A percentile compares a stretch with the other conserved stretches of the same genome.
phyloP scores from a whole-genome alignment of 495 filamentous ascomycete genomes.

The Aspergillus wentii region DNA sequence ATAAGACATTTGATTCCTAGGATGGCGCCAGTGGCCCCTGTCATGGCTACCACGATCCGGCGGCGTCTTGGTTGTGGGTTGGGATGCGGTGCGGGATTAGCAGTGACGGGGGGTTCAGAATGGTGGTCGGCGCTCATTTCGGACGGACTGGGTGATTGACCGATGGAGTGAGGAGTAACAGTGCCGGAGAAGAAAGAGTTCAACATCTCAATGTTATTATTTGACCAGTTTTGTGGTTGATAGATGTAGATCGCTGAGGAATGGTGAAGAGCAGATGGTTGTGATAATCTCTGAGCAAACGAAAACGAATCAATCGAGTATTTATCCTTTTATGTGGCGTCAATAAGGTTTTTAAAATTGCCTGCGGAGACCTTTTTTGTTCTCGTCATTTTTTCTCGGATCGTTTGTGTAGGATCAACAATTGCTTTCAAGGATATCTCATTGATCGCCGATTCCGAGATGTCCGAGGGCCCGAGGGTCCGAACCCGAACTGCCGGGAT shows the following conservation, averaged over 20 bases:
- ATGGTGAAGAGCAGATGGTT: too few relatives aligned
- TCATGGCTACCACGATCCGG: conserved; percentile 35
- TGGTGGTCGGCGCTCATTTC: too few relatives aligned
- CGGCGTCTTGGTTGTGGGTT: conserved; percentile 2
- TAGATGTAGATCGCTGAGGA: background rate
- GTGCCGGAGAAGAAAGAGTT: conserved; percentile 11
- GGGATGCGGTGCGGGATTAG: background rate
- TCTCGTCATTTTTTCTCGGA: too few relatives aligned
- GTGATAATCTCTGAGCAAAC: too few relatives aligned
- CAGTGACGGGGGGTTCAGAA: background rate
- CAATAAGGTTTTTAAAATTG: background rate
- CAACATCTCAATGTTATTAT: conserved; percentile 11
- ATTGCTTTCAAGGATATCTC: too few relatives aligned
- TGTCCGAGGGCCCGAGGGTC: conserved; percentile 13
- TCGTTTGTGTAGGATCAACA: too few relatives aligned
- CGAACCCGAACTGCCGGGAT: conserved; percentile 5
- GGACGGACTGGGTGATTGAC: conserved; percentile 6
- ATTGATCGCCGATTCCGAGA: conserved; percentile 2
- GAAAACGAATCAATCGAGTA: background rate
- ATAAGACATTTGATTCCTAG: conserved; percentile 32
- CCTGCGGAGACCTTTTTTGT: too few relatives aligned
- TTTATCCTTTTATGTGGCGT: background rate
- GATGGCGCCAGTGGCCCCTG: conserved; percentile 34
- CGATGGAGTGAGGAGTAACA: conserved; percentile 15
- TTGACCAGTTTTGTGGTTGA: conserved; percentile 1